phyloP scores from a whole-genome alignment of 1,284 basidiomycete species.

The Fomitopsis schrenkii region DNA sequence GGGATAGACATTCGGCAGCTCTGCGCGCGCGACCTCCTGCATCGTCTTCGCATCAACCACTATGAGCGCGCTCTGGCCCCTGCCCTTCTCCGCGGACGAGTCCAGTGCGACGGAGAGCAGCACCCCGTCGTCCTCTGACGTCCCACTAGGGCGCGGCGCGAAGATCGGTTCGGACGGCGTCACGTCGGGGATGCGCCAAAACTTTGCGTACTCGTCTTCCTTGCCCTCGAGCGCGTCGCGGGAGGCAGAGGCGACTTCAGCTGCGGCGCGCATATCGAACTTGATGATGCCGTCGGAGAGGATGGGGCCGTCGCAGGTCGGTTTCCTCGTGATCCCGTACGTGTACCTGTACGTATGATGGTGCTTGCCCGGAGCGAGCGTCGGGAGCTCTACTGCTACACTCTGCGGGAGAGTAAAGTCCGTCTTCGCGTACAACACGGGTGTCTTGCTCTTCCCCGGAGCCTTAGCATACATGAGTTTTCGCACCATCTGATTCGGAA shows the following conservation, averaged over 20 bases:
- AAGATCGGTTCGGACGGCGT: conserved; percentile 35
- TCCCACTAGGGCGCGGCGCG: conserved; percentile 24
- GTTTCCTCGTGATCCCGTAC: background rate
- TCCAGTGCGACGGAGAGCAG: conserved; percentile 33
- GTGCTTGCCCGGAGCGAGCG: background rate
- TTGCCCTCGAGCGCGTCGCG: background rate
- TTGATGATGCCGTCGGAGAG: conserved; percentile 14
- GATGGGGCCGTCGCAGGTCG: background rate
- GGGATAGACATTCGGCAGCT: conserved; percentile 27
- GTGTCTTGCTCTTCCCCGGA: background rate
- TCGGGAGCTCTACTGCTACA: background rate
- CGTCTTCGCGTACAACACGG: conserved; percentile 5
- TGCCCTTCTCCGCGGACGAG: conserved; percentile 14
- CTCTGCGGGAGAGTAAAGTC: background rate
- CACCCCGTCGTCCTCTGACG: conserved; percentile 34
- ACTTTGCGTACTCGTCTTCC: conserved; percentile 7
- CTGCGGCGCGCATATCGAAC: conserved; percentile 25
- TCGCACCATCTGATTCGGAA: background rate
- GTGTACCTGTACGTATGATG: background rate
- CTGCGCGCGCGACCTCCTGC: conserved; percentile 32
- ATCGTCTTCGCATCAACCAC: conserved; percentile 32
- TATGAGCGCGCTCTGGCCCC: conserved; percentile 27
- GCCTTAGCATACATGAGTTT: background rate
- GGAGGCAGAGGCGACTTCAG: background rate
- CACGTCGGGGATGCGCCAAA: conserved; percentile 27